A percentile compares a stretch with the other conserved stretches of the same genome.
These are phyloP conservation scores for Pedinophyceae sp. DNA, from an alignment of 139 green algal genomes.

Conservation along the genomic window DNA sequence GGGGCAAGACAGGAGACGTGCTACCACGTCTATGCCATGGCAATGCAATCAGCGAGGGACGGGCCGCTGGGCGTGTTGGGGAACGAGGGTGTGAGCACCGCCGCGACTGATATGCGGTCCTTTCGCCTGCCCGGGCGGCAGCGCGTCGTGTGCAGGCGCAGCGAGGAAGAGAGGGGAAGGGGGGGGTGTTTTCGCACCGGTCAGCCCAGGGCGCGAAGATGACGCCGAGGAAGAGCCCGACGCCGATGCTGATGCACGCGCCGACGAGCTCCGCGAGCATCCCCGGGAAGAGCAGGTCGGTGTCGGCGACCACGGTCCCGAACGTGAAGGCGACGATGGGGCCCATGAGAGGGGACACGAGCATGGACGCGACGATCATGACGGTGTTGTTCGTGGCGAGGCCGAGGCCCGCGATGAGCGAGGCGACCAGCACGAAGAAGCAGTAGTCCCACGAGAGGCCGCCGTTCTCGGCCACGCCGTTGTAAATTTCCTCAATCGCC, in stretches of 20 bases:
- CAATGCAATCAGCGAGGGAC: no score
- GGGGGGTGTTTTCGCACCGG: no score
- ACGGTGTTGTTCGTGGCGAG: not conserved
- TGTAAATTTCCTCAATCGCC: not conserved
- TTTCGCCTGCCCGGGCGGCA: no score
- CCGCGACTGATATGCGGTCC: no score
- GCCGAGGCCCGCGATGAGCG: not conserved
- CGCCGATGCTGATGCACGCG: not conserved
- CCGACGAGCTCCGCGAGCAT: not conserved
- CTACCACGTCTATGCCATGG: no score
- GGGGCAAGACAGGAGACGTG: no score
- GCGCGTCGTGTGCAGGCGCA: no score
- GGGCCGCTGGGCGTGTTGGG: no score
- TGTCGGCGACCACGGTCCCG: conserved; percentile 8
- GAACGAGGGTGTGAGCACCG: no score
- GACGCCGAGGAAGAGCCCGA: not conserved
- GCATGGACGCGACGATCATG: not conserved
- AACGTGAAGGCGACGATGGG: conserved; percentile 19
- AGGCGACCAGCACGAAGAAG: not conserved
- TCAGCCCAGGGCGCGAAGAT: not conserved
- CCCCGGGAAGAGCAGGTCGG: conserved; percentile 1
- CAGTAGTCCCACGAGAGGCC: not conserved
- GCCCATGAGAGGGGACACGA: conserved; percentile 20
- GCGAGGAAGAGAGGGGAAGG: no score
- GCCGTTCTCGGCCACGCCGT: not conserved